Evolutionary conservation across 1,284 basidiomycete genomes (phyloP).

Genomic region (Marasmius sp.): DNA sequence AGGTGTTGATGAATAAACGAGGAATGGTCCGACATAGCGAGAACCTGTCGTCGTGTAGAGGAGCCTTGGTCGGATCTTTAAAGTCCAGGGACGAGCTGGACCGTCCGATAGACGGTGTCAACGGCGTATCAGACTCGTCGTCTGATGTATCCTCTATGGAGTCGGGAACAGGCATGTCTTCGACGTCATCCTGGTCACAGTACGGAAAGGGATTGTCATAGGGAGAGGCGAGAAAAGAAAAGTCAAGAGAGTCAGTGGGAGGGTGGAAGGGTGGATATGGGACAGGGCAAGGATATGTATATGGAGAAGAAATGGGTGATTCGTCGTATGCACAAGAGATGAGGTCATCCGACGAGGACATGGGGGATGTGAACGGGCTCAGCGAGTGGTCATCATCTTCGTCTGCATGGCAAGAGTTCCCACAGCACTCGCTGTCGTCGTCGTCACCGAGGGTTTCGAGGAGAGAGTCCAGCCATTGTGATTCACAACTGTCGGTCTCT

Average conservation of each 20-base stretch:
- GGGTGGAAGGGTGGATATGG: conserved; percentile 66
- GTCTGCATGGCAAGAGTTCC: conserved; percentile 36
- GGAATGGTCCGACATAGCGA: conserved; percentile 43
- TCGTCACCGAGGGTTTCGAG: conserved; percentile 68
- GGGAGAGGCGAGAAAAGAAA: conserved; percentile 36
- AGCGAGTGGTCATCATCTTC: conserved; percentile 56
- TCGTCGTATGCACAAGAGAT: conserved; percentile 52
- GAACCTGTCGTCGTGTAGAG: conserved; percentile 51
- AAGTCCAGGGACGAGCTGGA: conserved; percentile 46
- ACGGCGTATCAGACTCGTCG: conserved; percentile 72
- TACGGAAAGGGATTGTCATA: conserved; percentile 63
- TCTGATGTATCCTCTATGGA: conserved; percentile 81
- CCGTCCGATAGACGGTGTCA: conserved; percentile 58
- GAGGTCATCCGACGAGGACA: conserved; percentile 73
- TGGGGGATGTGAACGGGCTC: conserved; percentile 63
- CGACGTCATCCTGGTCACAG: conserved; percentile 58
- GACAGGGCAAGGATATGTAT: conserved; percentile 44
- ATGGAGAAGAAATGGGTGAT: conserved; percentile 50
- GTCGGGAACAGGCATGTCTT: conserved; percentile 69
- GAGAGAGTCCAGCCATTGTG: conserved; percentile 77
- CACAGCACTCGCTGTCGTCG: conserved; percentile 55
- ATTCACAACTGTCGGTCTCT: conserved; percentile 51
- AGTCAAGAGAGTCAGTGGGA: conserved; percentile 33
- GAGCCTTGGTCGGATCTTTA: conserved; percentile 47
- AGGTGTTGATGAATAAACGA: conserved; percentile 61